Evolutionary conservation across 305 asterid genomes (phyloP).

Genomic region (Nicotiana rustica): DNA sequence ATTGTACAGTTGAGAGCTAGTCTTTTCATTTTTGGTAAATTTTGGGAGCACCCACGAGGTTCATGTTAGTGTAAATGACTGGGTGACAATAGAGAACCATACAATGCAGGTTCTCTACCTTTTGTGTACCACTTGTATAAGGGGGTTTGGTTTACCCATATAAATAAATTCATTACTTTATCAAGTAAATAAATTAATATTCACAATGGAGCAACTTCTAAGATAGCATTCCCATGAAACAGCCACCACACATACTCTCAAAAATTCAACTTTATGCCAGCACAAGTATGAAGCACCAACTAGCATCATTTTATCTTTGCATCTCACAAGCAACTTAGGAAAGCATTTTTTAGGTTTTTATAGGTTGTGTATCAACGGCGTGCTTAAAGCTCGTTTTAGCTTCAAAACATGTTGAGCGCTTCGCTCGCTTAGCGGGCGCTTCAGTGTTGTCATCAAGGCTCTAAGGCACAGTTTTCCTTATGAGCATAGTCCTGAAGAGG

Average conservation of each 20-base stretch:
- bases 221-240: background rate
- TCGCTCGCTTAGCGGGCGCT: too few relatives aligned
- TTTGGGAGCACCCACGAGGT: background rate
- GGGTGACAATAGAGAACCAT: background rate
- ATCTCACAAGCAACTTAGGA: background rate
- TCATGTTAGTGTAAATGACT: background rate
- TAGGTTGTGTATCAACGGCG: background rate
- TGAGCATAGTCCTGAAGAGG: too few relatives aligned
- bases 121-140: background rate
- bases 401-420: too few relatives aligned
- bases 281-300: background rate
- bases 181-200: background rate
- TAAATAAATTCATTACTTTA: background rate
- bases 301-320: constrained; percentile 7
- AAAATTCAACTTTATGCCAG: background rate
- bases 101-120: background rate
- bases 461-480: too few relatives aligned
- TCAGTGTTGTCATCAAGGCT: too few relatives aligned
- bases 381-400: too few relatives aligned
- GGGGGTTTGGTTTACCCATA: background rate
- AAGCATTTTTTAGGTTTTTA: background rate
- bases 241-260: background rate
- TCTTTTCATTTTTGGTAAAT: background rate
- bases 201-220: constrained; percentile 13
- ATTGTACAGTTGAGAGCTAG: background rate